Base-by-base conservation (phyloP, 805 yeast genomes). In the Ogataea methylovora region DNA sequence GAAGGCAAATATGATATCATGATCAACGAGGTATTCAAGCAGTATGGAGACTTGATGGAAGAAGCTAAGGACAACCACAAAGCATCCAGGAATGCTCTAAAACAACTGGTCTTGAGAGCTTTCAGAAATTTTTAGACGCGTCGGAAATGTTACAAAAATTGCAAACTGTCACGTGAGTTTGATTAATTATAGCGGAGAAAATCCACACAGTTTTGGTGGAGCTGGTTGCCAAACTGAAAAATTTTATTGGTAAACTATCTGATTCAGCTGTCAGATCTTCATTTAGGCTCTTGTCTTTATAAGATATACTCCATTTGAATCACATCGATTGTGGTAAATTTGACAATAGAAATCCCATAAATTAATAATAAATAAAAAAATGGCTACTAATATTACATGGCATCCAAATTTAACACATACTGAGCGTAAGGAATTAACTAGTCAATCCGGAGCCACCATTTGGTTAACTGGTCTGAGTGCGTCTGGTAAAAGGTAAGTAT, bases 341-440 rank as follows among this genome's bases (percentile, higher is more conserved):
- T n/a, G n/a, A n/a, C n/a, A n/a, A n/a, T n/a, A n/a, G n/a, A n/a
- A n/a, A n/a, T n/a, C n/a, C n/a, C n/a, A n/a, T n/a, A n/a, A n/a
- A n/a, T n/a, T n/a, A n/a, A n/a, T n/a, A n/a, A n/a, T n/a, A n/a
- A n/a, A n/a, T n/a, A n/a, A 14, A 22, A 48, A 38, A 46, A 90
- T 90, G 97, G 92, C 96, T 45, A 80, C 95, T 27, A 90, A 90
- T 56, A 86, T 90, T 59, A 87, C 97, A 45, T 90, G 97, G 97
- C 97, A 90, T 65, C 77, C 76, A 47, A 90, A 92, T 53, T 66
- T 90, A 48, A 79, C 92, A 16, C 86, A 82, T 59, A 78, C 69
- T 15, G 95, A 90, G 63, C 83, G 97, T 52, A 62, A 73, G 31
- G 61, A 56, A 20, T 63, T 84, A 37, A 75, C 84, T 41, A 77